Evolutionary conservation across 352 stramenopile species (phyloP).

Genomic region (Pilasporangium apinafurcum): DNA sequence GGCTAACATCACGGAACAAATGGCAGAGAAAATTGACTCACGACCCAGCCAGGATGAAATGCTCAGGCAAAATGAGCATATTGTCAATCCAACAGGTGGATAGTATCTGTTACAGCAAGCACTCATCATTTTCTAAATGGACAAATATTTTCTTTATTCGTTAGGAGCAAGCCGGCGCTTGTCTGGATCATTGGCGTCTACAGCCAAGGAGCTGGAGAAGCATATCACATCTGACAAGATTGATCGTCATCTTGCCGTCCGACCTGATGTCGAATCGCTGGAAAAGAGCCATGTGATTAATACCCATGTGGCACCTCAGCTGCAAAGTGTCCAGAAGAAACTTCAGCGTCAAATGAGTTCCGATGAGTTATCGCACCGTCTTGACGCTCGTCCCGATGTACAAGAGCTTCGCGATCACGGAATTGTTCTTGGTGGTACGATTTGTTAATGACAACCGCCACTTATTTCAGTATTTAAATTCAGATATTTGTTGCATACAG

Average conservation of each 20-base stretch:
- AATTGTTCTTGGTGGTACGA: slow-evolving; percentile 52
- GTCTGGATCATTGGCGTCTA: slow-evolving; percentile 30
- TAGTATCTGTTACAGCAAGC: not conserved
- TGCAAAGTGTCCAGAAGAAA: slow-evolving; percentile 72
- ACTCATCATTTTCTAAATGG: not conserved
- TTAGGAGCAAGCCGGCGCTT: slow-evolving; percentile 23
- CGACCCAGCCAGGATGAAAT: slow-evolving; percentile 43
- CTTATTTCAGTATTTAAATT: not conserved
- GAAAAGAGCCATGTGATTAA: slow-evolving; percentile 55
- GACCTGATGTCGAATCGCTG: slow-evolving; percentile 48
- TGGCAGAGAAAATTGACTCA: slow-evolving; percentile 39
- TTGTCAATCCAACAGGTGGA: slow-evolving; percentile 32
- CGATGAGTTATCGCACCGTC: slow-evolving; percentile 57
- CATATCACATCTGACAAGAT: slow-evolving; percentile 60
- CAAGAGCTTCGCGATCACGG: slow-evolving; percentile 66
- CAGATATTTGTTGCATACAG: slow-evolving; percentile 1
- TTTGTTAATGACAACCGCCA: not conserved
- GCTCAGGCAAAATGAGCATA: slow-evolving; percentile 39
- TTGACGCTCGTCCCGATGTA: slow-evolving; percentile 66
- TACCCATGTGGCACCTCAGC: slow-evolving; percentile 35
- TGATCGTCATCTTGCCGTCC: slow-evolving; percentile 48
- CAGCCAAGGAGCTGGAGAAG: slow-evolving; percentile 41
- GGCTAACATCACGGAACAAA: slow-evolving; percentile 22
- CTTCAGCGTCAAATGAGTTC: slow-evolving; percentile 70
- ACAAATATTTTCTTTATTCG: not conserved